These are phyloP conservation scores for Kregervanrija pseudodelftensis DNA, from an alignment of 805 yeast species.

Conservation along the genomic window DNA sequence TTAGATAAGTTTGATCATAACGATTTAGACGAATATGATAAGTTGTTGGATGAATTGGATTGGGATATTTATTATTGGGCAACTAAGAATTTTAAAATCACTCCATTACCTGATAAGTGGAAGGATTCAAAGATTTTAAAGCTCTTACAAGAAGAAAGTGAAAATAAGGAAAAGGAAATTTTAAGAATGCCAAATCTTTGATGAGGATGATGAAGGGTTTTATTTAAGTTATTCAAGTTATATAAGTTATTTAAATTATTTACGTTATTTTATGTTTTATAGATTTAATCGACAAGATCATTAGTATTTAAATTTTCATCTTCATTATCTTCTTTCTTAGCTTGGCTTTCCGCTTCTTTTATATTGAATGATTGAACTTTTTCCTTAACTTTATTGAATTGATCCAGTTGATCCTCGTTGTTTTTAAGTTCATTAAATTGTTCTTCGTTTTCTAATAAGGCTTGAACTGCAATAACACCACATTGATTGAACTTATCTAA, in stretches of 20 bases:
- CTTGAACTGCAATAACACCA: slow-evolving; percentile 79
- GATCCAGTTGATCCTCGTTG: slow-evolving; percentile 20
- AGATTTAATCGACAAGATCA: slow-evolving; percentile 33
- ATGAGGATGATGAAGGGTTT: neutral
- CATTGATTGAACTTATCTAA: slow-evolving; percentile 71
- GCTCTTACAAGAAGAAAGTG: slow-evolving; percentile 64
- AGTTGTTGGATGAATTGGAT: slow-evolving; percentile 85
- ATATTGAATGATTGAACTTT: too few species aligned
- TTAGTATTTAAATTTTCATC: slow-evolving; percentile 18
- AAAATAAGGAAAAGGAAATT: slow-evolving; percentile 63
- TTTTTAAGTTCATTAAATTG: slow-evolving; percentile 52
- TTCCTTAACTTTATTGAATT: too few species aligned
- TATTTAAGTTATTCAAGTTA: too few species aligned
- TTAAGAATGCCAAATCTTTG: slow-evolving; percentile 80
- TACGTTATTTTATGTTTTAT: neutral
- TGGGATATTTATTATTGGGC: slow-evolving; percentile 99
- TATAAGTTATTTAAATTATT: too few species aligned
- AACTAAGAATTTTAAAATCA: slow-evolving; percentile 69
- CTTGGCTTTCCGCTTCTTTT: too few species aligned
- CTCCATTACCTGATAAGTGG: slow-evolving; percentile 89
- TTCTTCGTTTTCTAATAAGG: slow-evolving; percentile 61
- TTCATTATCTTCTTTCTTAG: too few species aligned
- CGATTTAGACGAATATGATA: slow-evolving; percentile 80
- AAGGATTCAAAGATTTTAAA: slow-evolving; percentile 55
- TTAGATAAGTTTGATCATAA: slow-evolving; percentile 49